Evolutionary conservation across 2,329 filamentous ascomycete species (phyloP).

Genomic region (Penicillium nordicum): DNA sequence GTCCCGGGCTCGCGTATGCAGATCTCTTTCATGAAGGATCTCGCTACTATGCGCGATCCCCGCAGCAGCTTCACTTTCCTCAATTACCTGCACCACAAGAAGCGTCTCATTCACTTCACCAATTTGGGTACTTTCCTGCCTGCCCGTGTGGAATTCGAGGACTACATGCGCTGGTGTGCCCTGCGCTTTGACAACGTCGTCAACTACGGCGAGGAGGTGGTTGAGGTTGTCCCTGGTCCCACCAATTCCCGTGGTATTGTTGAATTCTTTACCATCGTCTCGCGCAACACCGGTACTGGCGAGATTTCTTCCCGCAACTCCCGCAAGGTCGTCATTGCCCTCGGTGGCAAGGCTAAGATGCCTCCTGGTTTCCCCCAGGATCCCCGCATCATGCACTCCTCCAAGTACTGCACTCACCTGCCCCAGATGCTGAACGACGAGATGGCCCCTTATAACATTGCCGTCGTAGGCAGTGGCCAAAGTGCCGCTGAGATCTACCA

Average conservation of each 20-base stretch:
- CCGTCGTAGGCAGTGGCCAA: conserved; percentile 84
- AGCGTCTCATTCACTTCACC: conserved; percentile 81
- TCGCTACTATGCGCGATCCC: conserved; percentile 84
- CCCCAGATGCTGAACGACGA: conserved; percentile 40
- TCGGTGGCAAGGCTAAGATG: conserved; percentile 66
- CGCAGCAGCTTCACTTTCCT: conserved; percentile 90
- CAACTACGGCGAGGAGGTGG: conserved; percentile 72
- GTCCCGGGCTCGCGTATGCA: conserved; percentile 94
- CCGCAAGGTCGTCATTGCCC: conserved; percentile 59
- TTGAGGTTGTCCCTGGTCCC: conserved; percentile 63
- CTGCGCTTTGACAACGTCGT: conserved; percentile 70
- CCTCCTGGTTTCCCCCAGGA: conserved; percentile 66
- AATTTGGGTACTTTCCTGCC: conserved; percentile 89
- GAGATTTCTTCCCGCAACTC: conserved; percentile 40
- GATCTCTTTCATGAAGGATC: conserved; percentile 94
- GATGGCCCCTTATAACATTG: conserved; percentile 62
- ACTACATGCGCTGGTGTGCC: conserved; percentile 93
- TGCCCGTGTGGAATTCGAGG: conserved; percentile 83
- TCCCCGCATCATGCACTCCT: conserved; percentile 79
- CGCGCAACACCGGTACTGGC: conserved; percentile 55
- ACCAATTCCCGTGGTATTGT: conserved; percentile 49
- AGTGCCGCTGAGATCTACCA: conserved; percentile 94
- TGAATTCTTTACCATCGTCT: conserved; percentile 65
- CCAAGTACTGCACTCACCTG: conserved; percentile 64
- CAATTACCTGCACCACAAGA: conserved; percentile 83